phyloP scores from a whole-genome alignment of 768 basidiomycete genomes.

The Chalciporus piperatus region DNA sequence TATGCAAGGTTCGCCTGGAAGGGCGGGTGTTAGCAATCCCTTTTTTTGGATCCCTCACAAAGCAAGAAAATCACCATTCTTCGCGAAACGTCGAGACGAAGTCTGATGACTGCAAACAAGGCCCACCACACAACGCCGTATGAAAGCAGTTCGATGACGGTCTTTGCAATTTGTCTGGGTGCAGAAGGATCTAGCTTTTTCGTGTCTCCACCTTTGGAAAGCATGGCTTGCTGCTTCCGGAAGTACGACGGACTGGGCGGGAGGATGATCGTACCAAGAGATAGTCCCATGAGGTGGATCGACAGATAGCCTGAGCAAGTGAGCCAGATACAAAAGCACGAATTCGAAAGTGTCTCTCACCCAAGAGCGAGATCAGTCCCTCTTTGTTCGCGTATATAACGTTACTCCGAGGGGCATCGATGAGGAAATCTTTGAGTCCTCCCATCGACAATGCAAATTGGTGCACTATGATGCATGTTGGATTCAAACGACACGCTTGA shows the following conservation, averaged over 20 bases:
- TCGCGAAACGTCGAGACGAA: conserved; percentile 50
- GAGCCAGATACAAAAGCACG: neutral
- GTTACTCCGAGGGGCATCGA: conserved; percentile 59
- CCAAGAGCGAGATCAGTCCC: conserved; percentile 77
- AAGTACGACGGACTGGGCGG: conserved; percentile 77
- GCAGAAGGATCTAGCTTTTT: conserved; percentile 18
- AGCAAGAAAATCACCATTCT: conserved; percentile 42
- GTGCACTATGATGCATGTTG: conserved; percentile 52
- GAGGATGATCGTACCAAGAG: conserved; percentile 75
- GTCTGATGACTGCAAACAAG: conserved; percentile 39
- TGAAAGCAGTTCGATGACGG: conserved; percentile 70
- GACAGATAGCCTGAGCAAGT: conserved; percentile 73
- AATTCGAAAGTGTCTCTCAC: conserved; percentile 33
- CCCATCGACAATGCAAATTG: conserved; percentile 58
- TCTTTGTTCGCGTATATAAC: conserved; percentile 87
- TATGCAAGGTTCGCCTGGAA: conserved; percentile 83
- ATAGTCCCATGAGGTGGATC: conserved; percentile 83
- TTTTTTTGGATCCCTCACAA: neutral
- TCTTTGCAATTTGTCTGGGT: conserved; percentile 67
- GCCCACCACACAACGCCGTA: conserved; percentile 82
- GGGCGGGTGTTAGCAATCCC: neutral
- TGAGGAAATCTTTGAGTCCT: conserved; percentile 60
- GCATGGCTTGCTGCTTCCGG: conserved; percentile 43
- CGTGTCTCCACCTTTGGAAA: conserved; percentile 7
- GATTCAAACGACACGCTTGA: too few species aligned